Percentiles rank a stretch among this genome's conserved stretches.
Conservation (phyloP, 495 filamentous ascomycete genomes). For the Neurospora sp. region DNA sequence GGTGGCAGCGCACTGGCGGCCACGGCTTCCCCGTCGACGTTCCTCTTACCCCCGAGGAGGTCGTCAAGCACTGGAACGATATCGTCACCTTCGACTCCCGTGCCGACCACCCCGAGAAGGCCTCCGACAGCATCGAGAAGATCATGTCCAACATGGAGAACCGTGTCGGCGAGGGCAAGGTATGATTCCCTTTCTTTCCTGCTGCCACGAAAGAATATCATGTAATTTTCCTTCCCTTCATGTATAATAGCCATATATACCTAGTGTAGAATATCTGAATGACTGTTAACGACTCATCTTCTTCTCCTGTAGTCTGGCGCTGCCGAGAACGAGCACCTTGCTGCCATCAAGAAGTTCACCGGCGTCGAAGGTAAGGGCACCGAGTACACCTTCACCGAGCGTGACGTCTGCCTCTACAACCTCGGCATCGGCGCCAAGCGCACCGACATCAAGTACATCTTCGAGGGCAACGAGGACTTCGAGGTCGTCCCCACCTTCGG, state of each 20-base stretch:
- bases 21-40: conserved; percentile 88
- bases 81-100: conserved; percentile 85
- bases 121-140: conserved; percentile 65
- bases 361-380: conserved; percentile 60
- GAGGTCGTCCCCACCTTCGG: conserved; percentile 89
- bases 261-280: conserved; percentile 10
- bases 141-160: conserved; percentile 92
- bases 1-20: conserved; percentile 91
- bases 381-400: conserved; percentile 71
- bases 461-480: conserved; percentile 82
- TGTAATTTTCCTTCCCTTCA: conserved; percentile 9
- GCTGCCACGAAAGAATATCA: conserved; percentile 2
- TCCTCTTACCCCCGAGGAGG: conserved; percentile 76
- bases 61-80: conserved; percentile 64
- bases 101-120: conserved; percentile 77
- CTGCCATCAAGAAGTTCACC: conserved; percentile 71
- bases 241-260: conserved; percentile 24
- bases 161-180: conserved; percentile 41
- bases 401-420: conserved; percentile 91
- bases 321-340: conserved; percentile 41
- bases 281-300: conserved; percentile 19
- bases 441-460: conserved; percentile 78
- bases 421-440: conserved; percentile 91
- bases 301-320: conserved; percentile 23
- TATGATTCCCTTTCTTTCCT: conserved; percentile 29